Conservation (phyloP, 1,284 basidiomycete genomes). For the Leucoagaricus sp. region DNA sequence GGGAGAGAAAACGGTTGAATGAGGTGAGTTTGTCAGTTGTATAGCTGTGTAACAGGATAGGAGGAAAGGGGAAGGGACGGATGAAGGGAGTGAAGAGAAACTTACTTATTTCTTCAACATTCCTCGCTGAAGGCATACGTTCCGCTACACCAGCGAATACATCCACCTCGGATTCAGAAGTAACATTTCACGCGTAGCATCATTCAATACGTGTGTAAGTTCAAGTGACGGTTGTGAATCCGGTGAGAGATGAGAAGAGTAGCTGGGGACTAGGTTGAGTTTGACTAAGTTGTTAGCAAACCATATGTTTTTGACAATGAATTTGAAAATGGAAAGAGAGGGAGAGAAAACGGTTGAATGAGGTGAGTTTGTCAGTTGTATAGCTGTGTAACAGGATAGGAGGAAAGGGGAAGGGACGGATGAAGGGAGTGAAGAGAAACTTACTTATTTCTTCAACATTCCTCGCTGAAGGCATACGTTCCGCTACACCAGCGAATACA, state of each 20-base stretch:
- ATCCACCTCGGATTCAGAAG: slow-evolving; percentile 49
- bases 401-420: too few species aligned
- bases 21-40: not conserved
- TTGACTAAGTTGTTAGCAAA: slow-evolving; percentile 73
- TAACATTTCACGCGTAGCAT: slow-evolving; percentile 70
- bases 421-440: slow-evolving; percentile 33
- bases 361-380: not conserved
- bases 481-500: too few species aligned
- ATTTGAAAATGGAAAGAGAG: slow-evolving; percentile 8
- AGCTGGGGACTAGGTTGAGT: slow-evolving; percentile 86
- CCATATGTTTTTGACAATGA: too few species aligned
- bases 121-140: slow-evolving; percentile 61
- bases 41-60: too few species aligned
- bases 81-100: slow-evolving; percentile 24
- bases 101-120: slow-evolving; percentile 78
- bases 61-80: too few species aligned
- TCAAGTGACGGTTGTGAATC: slow-evolving; percentile 71
- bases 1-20: too few species aligned
- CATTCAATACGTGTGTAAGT: slow-evolving; percentile 57
- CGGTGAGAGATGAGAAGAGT: slow-evolving; percentile 80
- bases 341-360: too few species aligned
- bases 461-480: slow-evolving; percentile 60
- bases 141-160: too few species aligned
- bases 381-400: too few species aligned
- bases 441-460: slow-evolving; percentile 77